Conservation (phyloP, 2,329 filamentous ascomycete species). For the Coniochaeta ligniaria region DNA sequence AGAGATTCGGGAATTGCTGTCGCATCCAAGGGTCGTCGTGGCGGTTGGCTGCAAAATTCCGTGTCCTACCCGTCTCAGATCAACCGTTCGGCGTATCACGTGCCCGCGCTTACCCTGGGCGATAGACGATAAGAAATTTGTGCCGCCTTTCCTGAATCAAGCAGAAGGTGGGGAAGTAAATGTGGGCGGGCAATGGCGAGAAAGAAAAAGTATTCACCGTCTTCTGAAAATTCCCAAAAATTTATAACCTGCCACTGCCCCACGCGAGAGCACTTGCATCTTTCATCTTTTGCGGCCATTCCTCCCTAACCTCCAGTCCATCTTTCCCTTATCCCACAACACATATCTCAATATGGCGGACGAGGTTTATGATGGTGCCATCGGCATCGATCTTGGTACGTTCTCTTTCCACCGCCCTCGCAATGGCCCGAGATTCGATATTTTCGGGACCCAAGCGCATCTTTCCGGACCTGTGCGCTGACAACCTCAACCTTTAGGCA, state of each 20-base stretch:
- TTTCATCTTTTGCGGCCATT: constrained; percentile 3
- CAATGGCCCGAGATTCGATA: background rate
- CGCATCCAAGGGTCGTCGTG: background rate
- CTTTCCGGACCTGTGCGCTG: constrained; percentile 10
- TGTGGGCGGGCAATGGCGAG: background rate
- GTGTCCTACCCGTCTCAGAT: background rate
- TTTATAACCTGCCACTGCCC: constrained; percentile 3
- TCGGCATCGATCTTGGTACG: constrained; percentile 99
- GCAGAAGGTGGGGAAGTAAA: background rate
- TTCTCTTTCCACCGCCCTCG: constrained; percentile 14
- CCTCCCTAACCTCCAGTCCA: constrained; percentile 7
- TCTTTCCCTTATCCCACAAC: background rate
- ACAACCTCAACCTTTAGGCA: constrained; percentile 51
- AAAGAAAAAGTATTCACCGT: constrained; percentile 1
- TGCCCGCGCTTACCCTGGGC: background rate
- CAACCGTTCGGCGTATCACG: background rate
- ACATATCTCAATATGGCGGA: constrained; percentile 69
- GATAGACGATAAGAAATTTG: constrained; percentile 3
- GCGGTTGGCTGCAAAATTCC: background rate
- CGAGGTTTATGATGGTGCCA: constrained; percentile 98
- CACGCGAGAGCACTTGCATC: constrained; percentile 1
- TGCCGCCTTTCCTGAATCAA: background rate
- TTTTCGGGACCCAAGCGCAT: background rate
- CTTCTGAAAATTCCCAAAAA: constrained; percentile 1
- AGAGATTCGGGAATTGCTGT: background rate